phyloP scores from a whole-genome alignment of 2,329 filamentous ascomycete genomes.

The Colletotrichum liaoningense region DNA sequence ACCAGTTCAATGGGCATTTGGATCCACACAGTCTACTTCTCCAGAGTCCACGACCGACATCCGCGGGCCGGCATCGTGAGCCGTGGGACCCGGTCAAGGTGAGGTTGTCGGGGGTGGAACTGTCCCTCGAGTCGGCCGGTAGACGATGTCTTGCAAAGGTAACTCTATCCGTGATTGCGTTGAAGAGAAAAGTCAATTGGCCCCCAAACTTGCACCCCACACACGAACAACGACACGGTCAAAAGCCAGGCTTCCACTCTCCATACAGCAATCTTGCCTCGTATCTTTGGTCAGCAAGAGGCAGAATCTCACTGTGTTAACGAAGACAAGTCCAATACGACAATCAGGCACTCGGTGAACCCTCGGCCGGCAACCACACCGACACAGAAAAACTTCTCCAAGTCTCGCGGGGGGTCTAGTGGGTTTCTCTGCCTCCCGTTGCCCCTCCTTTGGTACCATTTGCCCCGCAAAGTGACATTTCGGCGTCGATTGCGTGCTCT shows the following conservation, averaged over 20 bases:
- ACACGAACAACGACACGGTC: neutral
- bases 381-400: neutral
- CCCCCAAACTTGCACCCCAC: neutral
- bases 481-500: constrained; percentile 48
- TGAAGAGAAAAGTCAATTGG: no score
- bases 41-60: constrained; percentile 19
- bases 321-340: no score
- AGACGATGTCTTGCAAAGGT: neutral
- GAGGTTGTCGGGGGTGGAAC: constrained; percentile 19
- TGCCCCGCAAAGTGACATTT: constrained; percentile 37
- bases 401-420: neutral
- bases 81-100: constrained; percentile 6
- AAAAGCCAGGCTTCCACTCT: no score
- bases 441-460: neutral
- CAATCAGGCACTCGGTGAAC: neutral
- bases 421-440: neutral
- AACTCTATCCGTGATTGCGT: no score
- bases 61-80: constrained; percentile 19
- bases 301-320: neutral
- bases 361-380: neutral
- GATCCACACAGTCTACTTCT: neutral
- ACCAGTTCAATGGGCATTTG: neutral
- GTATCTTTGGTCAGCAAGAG: neutral
- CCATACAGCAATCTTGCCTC: neutral
- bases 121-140: neutral